Evolutionary conservation across 1,284 basidiomycete genomes (phyloP), one percentile per base, ranked within the genome.

Genomic region (Hymenochaete sp.): DNA sequence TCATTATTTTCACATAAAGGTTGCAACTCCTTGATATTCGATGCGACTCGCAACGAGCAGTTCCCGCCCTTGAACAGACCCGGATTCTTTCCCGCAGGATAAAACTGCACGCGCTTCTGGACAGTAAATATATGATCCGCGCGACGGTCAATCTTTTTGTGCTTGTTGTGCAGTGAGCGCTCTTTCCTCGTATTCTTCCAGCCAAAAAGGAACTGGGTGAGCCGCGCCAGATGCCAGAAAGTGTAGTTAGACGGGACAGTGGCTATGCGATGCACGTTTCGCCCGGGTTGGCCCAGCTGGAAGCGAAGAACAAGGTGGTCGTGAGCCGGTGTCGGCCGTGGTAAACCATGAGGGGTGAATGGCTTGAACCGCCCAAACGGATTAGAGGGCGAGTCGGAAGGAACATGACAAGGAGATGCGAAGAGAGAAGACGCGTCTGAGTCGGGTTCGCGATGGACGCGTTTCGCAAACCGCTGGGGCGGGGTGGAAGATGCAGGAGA

Each of bases 171-270:
- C 49, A 13, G 55, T 56, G 4, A 54, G 51, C 47, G 44, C n/a
- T 45, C 52, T 28, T 16, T 52, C 11, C 42, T 40, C 28, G 24
- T 44, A 24, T 46, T 45, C 38, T 65, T 61, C 45, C 61, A 58
- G 25, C 73, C 70, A 53, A 82, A 85, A 3, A 83, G 60, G 57
- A 77, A 86, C 7, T 71, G 62, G 27, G 83, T 67, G 44, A 86
- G 68, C 42, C 68, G 71, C 39, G 74, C 72, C 2, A 87, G 65
- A 52, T 82, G 80, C 2, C 71, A 66, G 53, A 87, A 78, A 0
- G 77, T 80, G 56, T 82, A 85, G 56, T 70, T 79, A 22, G 75
- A 63, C 0, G 83, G 83, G 4, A 84, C 77, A 51, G 82, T 80
- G 3, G 77, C 75, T 46, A 82, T 63, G 41, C 82, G 73, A 53